Base-by-base conservation (phyloP, 164 flowering plant genomes). In the Chloranthus sessilifolius region DNA sequence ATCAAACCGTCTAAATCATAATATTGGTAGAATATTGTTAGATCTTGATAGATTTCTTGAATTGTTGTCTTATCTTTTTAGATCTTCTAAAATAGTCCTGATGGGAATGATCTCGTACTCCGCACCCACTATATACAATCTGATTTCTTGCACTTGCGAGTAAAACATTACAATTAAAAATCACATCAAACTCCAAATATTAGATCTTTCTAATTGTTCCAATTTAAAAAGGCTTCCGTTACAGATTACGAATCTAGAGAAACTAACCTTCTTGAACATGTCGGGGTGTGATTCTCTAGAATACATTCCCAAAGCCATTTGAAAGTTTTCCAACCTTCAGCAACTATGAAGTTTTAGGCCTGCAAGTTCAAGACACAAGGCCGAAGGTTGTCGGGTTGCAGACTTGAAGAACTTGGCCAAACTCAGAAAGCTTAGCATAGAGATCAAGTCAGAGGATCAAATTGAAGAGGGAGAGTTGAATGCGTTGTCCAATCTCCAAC, bases 391-490 rank as follows among this genome's bases (percentile, higher is more conserved):
- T n/a, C 1, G 0, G 23, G 27, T 38, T 10, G 37, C 17, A 38
- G 20, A n/a, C n/a, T 50, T 50, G 54, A 50, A 37, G 54, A 43
- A 43, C 12, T 24, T 43, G 28, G 24, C n/a, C 22, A 20, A 22
- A 21, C 47, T 43, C 5, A 43, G 47, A 23, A 4, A 8, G 5
- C 29, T 43, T 24, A 3, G 2, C 8, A 23, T 43, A 7, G 11
- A 21, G 22, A 49, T 49, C 20, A n/a, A 14, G 2, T 33, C 27
- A 22, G 30, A 11, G 5, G 53, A 49, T 30, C 26, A 34, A 34
- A 34, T 49, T 3, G 53, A 34, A 22, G 39, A 12, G 17, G 11
- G 31, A 12, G 54, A 50, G 2, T 26, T 35, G 27, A 7, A n/a
- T 3, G 43, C 25, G 43, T 25, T 36, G 11, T 36, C 22, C 22